Percentiles rank a stretch among this genome's conserved stretches.
Conservation (phyloP, 129 eudicot species). For the Saussurea involucrata region DNA sequence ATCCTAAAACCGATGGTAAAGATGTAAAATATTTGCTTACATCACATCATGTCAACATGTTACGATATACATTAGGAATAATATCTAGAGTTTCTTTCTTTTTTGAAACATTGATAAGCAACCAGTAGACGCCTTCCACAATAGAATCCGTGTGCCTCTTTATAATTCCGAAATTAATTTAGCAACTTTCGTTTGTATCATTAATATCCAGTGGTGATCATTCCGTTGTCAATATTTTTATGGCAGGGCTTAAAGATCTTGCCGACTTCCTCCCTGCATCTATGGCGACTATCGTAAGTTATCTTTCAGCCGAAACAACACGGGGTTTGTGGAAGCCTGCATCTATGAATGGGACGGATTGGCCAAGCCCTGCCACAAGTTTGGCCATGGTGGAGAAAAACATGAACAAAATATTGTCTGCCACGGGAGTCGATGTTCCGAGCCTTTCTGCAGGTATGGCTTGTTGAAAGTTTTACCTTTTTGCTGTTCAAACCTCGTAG, state of each 20-base stretch:
- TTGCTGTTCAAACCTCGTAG: neutral
- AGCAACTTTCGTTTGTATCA: neutral
- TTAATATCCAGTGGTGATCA: neutral
- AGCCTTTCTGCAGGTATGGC: conserved; percentile 68
- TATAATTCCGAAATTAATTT: neutral
- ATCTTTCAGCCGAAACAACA: conserved; percentile 92
- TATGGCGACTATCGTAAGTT: conserved; percentile 84
- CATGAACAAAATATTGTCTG: conserved; percentile 73
- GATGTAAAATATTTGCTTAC: too few relatives aligned
- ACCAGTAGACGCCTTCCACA: neutral
- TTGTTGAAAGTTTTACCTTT: neutral
- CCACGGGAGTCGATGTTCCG: conserved; percentile 91
- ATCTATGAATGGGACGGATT: conserved; percentile 95
- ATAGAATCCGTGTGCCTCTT: neutral
- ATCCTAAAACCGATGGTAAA: too few relatives aligned
- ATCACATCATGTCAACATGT: neutral
- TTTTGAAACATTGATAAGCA: neutral
- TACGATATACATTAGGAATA: neutral
- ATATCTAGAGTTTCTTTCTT: neutral
- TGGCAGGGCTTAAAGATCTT: conserved; percentile 87
- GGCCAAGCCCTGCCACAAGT: conserved; percentile 99
- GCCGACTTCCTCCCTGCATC: conserved; percentile 95
- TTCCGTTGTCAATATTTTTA: neutral
- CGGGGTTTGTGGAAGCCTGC: conserved; percentile 98
- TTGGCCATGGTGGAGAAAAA: conserved; percentile 68